Base-by-base conservation (phyloP, 306 rosid genomes). In the Begonia fuchsioides region DNA sequence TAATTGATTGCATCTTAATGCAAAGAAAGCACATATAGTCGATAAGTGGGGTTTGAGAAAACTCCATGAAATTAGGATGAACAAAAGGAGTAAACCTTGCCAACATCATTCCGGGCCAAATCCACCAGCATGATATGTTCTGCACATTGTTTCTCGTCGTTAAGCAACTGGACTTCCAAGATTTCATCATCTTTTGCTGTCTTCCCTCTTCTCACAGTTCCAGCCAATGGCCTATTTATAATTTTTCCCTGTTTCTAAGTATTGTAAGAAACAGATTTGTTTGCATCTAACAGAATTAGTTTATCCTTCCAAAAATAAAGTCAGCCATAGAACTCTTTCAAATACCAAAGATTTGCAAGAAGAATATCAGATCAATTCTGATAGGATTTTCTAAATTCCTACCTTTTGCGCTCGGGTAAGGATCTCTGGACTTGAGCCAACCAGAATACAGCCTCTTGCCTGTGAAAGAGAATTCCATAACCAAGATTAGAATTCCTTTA, bases 41-140 rank as follows among this genome's bases (percentile, higher is more conserved):
- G 7, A 26, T 26, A 26, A 26, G 35, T 26, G 35, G 8, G 5
- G 8, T 5, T 26, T 0, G 8, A 40, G 6, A 52, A 51, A 4
- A 26, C 35, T 51, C 57, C 62, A 50, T 8, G 49, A 16, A 32
- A 62, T 40, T 35, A 51, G 57, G 3, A 55, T 16, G 32, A 41
- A 38, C 44, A 9, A 49, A 50, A 35, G 40, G 17, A 15, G 5
- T n/a, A 68, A 56, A 86, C 94, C 96, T 77, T 82, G 40, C 96
- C 96, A n/a, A 86, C 94, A 44, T 86, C 96, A 45, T 79, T 86
- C 60, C 90, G 83, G 35, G 86, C 96, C 62, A 86, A 71, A 77
- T 86, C 96, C 58, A 86, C 96, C 54, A 86, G 71, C 96, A 82
- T 86, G 32, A 79, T 64, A 53, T 86, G 96, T 60, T 86, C 92